phyloP scores from a whole-genome alignment of 495 filamentous ascomycete species.

The Aspergillus homomorphus region DNA sequence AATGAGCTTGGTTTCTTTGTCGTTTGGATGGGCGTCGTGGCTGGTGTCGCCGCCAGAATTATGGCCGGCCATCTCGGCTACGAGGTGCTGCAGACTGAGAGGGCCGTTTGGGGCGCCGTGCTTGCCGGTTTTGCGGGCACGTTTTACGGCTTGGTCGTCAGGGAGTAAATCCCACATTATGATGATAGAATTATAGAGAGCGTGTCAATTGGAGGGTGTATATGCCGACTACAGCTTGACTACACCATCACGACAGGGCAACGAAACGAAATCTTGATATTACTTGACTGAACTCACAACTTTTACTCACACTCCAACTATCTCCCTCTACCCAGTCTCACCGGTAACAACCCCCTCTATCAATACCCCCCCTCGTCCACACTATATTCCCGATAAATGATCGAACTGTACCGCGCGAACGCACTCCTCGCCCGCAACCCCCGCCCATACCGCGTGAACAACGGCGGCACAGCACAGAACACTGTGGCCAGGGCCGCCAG shows the following conservation, averaged over 20 bases:
- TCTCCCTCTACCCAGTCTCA: neutral
- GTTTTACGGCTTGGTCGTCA: neutral
- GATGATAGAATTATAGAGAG: too few species aligned
- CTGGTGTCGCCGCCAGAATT: conserved; percentile 11
- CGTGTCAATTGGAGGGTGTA: too few species aligned
- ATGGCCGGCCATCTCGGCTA: neutral
- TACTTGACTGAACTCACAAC: neutral
- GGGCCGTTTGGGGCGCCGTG: neutral
- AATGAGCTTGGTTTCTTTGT: conserved; percentile 30
- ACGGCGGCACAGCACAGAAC: conserved; percentile 44
- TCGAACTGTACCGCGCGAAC: conserved; percentile 48
- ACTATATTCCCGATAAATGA: conserved; percentile 34
- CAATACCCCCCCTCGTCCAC: conserved; percentile 25
- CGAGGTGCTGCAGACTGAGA: neutral
- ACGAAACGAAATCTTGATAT: neutral
- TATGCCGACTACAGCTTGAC: too few species aligned
- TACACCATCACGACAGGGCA: too few species aligned
- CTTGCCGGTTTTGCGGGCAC: neutral
- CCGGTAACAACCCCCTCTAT: neutral
- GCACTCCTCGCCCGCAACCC: conserved; percentile 42
- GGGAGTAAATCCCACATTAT: neutral
- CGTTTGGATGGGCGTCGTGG: conserved; percentile 28
- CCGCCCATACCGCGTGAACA: conserved; percentile 47
- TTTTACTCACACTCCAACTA: neutral
- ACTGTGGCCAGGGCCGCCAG: conserved; percentile 45